Base-by-base conservation (phyloP, 1,284 basidiomycete genomes). In the Phellopilus nigrolimitatus region DNA sequence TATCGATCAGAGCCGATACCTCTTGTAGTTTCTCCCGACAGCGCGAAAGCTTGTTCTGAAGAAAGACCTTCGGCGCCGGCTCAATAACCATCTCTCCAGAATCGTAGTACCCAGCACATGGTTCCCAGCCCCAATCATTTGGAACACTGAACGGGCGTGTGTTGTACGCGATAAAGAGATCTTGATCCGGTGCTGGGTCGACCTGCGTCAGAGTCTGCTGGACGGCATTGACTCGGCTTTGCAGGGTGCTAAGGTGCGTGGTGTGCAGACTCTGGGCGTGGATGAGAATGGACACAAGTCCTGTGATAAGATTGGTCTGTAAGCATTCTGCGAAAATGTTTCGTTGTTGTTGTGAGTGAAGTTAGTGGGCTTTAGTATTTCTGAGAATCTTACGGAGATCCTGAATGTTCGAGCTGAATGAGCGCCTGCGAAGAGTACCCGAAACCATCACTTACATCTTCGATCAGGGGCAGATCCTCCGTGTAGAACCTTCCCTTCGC, bases 41-140 rank as follows among this genome's bases (percentile, higher is more conserved):
- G 49, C 73, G 74, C 48, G 68, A 67, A n/a, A 91, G 72, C 57
- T 82, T 84, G 62, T 91, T 91, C 67, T 91, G 88, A 13, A 91
- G 69, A 60, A 86, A 78, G 1, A 88, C 72, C 65, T 88, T 90
- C 0, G 88, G 80, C 8, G 75, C 75, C 17, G 76, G 66, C 39
- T 88, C 87, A 19, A 80, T 64, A 58, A 70, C 82, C 65, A 89
- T 76, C 7, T 75, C 78, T 31, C 70, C 71, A 40, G 79, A 85
- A 61, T 91, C 88, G 63, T 91, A 89, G 60, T 86, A 79, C 52
- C 68, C 76, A 3, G 74, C 57, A 59, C 83, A 88, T n/a, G 88
- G 84, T 61, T 91, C 88, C 60, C 90, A 91, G 40, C 57, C 64
- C 80, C 79, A 88, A 61, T 88, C 81, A 19, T 58, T 59, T 15